phyloP scores from a whole-genome alignment of 2,329 filamentous ascomycete genomes.

The Venturia oleaginea region DNA sequence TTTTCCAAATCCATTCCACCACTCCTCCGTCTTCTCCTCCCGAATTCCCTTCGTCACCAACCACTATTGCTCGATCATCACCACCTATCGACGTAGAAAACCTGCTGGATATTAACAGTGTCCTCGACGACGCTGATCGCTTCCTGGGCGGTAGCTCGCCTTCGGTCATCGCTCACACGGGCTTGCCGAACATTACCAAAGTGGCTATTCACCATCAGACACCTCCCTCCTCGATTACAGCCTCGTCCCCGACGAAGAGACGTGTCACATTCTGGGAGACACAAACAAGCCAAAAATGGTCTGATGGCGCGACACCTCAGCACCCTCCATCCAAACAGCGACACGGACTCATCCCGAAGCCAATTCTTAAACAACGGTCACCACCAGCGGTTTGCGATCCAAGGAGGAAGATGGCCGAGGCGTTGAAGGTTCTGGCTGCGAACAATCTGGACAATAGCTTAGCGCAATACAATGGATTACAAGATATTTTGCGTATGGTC shows the following conservation, averaged over 20 bases:
- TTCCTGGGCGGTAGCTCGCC: slow-evolving; percentile 35
- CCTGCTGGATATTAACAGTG: slow-evolving; percentile 13
- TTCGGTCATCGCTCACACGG: slow-evolving; percentile 24
- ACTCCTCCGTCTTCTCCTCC: slow-evolving; percentile 6
- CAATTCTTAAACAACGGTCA: not conserved
- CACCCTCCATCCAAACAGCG: not conserved
- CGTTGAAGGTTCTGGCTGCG: not conserved
- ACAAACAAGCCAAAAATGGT: not conserved
- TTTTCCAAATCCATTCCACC: not conserved
- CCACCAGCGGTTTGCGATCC: not conserved
- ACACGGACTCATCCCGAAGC: not conserved
- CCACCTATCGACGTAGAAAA: slow-evolving; percentile 2
- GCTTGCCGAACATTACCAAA: slow-evolving; percentile 17
- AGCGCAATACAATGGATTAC: not conserved
- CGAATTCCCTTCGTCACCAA: not conserved
- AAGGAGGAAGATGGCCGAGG: not conserved
- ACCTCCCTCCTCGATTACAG: slow-evolving; percentile 27
- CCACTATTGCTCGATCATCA: not conserved
- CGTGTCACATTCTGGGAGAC: not conserved
- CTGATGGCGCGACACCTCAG: not conserved
- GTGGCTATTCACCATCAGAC: slow-evolving; percentile 30
- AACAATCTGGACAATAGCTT: not conserved
- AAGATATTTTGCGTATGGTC: not conserved
- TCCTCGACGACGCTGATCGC: slow-evolving; percentile 31
- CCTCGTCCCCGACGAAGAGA: not conserved